Evolutionary conservation across 129 eudicot species (phyloP).

Genomic region (Artemisia argyi): DNA sequence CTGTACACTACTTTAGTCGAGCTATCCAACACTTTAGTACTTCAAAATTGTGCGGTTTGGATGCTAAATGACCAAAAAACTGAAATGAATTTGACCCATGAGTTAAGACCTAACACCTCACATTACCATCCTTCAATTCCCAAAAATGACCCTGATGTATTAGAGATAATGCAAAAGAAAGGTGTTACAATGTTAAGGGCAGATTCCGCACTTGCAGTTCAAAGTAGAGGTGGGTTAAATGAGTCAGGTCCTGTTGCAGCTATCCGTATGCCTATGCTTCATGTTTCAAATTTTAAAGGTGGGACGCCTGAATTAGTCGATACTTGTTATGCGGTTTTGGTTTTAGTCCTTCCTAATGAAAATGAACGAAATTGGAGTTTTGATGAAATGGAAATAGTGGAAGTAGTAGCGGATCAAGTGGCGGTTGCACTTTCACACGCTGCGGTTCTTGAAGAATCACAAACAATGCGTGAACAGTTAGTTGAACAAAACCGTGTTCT

Average conservation of each 20-base stretch:
- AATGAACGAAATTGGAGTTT: constrained; percentile 48
- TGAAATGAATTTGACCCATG: constrained; percentile 70
- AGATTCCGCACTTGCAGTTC: constrained; percentile 57
- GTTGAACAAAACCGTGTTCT: constrained; percentile 65
- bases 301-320: constrained; percentile 80
- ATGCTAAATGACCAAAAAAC: constrained; percentile 57
- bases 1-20: constrained; percentile 75
- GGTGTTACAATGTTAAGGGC: constrained; percentile 63
- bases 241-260: constrained; percentile 85
- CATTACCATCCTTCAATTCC: constrained; percentile 40
- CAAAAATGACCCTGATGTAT: constrained; percentile 63
- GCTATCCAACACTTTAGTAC: constrained; percentile 67
- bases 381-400: constrained; percentile 74
- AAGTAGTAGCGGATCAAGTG: constrained; percentile 94
- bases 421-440: constrained; percentile 92
- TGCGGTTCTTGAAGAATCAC: constrained; percentile 85
- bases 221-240: constrained; percentile 58
- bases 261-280: constrained; percentile 88
- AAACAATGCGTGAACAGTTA: constrained; percentile 71
- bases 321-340: constrained; percentile 69
- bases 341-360: constrained; percentile 60
- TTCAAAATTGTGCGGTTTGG: constrained; percentile 86
- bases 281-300: constrained; percentile 80
- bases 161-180: constrained; percentile 55
- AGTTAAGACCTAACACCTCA: constrained; percentile 39